Conservation (phyloP, 2,329 filamentous ascomycete species). For the Alternaria metachromatica region DNA sequence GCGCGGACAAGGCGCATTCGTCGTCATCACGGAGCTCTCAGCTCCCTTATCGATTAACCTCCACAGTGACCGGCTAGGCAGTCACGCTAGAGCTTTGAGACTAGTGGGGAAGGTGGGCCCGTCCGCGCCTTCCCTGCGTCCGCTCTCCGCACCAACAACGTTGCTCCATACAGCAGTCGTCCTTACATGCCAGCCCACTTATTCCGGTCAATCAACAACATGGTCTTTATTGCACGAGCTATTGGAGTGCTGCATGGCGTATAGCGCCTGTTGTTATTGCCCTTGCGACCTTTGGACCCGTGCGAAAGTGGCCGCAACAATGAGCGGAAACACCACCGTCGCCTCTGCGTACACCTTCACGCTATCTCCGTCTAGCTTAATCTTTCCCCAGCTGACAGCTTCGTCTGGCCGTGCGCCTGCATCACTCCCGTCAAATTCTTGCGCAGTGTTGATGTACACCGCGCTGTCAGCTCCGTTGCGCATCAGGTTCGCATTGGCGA, state of each 20-base stretch:
- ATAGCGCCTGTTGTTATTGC: background rate
- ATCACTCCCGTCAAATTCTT: conserved; percentile 97
- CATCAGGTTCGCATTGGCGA: conserved; percentile 97
- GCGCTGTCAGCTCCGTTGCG: conserved; percentile 95
- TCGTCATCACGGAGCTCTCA: conserved; percentile 11
- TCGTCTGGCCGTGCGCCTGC: conserved; percentile 94
- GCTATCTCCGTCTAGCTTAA: conserved; percentile 83
- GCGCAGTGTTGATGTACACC: conserved; percentile 96
- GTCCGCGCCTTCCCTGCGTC: conserved; percentile 31
- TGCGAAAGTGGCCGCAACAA: conserved; percentile 72
- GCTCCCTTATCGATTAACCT: conserved; percentile 26
- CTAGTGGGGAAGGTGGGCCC: conserved; percentile 27
- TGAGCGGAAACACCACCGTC: conserved; percentile 70
- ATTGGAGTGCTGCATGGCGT: background rate
- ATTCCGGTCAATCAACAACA: background rate
- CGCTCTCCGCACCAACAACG: conserved; percentile 21
- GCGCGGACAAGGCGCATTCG: conserved; percentile 2
- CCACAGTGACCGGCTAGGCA: conserved; percentile 28
- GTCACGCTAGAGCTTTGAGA: conserved; percentile 17
- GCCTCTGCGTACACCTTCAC: conserved; percentile 83
- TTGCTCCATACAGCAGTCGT: conserved; percentile 15
- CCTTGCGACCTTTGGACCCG: conserved; percentile 24
- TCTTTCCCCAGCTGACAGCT: conserved; percentile 98
- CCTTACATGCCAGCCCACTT: background rate
- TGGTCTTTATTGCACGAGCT: background rate